Evolutionary conservation across 1,284 basidiomycete species (phyloP).

Genomic region (Phlebopus sp.): DNA sequence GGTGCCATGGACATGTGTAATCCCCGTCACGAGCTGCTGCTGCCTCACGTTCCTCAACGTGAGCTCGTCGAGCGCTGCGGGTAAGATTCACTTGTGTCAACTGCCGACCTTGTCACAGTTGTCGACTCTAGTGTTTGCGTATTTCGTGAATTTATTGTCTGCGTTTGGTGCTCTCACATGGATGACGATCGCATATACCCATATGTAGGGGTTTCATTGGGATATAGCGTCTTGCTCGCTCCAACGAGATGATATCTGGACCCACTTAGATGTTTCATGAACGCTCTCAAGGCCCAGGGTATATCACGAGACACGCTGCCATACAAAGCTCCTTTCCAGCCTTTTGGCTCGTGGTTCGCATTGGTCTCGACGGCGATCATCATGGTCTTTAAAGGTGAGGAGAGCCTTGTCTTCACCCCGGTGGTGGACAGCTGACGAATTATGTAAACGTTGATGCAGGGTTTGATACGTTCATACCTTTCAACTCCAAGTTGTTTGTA

Average conservation of each 20-base stretch:
- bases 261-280: constrained; percentile 45
- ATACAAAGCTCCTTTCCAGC: constrained; percentile 68
- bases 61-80: constrained; percentile 49
- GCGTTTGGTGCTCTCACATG: constrained; percentile 72
- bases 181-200: constrained; percentile 68
- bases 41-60: constrained; percentile 63
- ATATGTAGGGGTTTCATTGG: constrained; percentile 48
- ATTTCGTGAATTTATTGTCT: constrained; percentile 70
- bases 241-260: constrained; percentile 30
- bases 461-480: constrained; percentile 67
- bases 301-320: constrained; percentile 61
- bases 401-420: not conserved
- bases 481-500: constrained; percentile 59
- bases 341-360: constrained; percentile 61
- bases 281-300: constrained; percentile 64
- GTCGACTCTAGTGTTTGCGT: constrained; percentile 53
- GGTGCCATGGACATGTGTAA: constrained; percentile 53
- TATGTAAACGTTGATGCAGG: constrained; percentile 18
- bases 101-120: not conserved
- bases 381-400: constrained; percentile 55
- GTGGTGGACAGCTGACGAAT: not conserved
- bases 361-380: constrained; percentile 58
- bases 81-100: constrained; percentile 25
- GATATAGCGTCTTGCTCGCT: not conserved
- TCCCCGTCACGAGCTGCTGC: constrained; percentile 59